phyloP scores from a whole-genome alignment of 805 yeast species.

The Sungouiella thailandica region DNA sequence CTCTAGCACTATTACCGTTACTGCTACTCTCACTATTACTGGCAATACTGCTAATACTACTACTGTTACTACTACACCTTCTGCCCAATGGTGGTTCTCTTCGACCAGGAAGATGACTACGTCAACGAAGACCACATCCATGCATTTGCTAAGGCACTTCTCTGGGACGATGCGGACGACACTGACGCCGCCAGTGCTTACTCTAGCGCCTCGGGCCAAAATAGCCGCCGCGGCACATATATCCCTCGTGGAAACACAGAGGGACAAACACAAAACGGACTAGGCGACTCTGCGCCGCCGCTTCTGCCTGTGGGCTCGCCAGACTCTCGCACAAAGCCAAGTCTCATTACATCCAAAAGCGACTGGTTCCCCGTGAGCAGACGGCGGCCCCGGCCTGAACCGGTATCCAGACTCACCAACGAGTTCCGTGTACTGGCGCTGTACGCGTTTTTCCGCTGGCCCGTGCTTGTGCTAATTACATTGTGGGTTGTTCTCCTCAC shows the following conservation, averaged over 20 bases:
- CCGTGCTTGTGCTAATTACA: conserved; percentile 48
- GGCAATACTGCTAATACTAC: no score
- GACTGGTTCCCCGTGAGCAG: conserved; percentile 25
- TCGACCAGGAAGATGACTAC: conserved; percentile 23
- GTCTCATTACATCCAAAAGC: conserved; percentile 17
- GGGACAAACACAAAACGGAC: no score
- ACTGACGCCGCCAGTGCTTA: conserved; percentile 5
- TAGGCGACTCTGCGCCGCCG: conserved; percentile 5
- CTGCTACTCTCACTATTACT: no score
- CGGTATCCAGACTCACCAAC: conserved; percentile 18
- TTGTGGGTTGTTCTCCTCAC: conserved; percentile 52
- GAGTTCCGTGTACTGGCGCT: conserved; percentile 34
- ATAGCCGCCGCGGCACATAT: no score
- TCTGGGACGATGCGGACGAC: conserved; percentile 31
- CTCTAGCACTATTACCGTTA: no score
- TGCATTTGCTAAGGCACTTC: conserved; percentile 36
- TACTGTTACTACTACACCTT: neutral
- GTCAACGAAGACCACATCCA: conserved; percentile 33
- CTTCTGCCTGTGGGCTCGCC: conserved; percentile 5
- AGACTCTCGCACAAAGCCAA: conserved; percentile 10
- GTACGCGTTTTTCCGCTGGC: conserved; percentile 55
- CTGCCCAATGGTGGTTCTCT: conserved; percentile 6
- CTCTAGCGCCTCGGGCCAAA: conserved; percentile 4
- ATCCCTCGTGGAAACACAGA: no score
- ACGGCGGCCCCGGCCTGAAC: conserved; percentile 4